Conservation (phyloP, 768 basidiomycete species). For the Trametes punicea region DNA sequence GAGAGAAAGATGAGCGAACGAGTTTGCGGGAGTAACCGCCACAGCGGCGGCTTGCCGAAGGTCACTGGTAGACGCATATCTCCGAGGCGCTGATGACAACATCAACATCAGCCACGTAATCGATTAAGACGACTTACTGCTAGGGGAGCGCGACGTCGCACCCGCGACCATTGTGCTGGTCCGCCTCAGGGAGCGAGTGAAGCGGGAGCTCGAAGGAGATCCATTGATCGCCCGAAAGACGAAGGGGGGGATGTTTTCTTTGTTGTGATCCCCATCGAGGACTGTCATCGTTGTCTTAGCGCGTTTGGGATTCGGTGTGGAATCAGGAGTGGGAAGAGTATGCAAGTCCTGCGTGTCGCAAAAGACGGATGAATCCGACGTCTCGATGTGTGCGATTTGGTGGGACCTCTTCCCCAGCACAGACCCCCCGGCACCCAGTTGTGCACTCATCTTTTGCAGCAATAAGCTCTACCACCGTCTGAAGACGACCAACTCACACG, state of each 20-base stretch:
- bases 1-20: conserved; percentile 42
- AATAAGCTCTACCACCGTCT: not conserved
- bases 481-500: not conserved
- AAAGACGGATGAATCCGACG: conserved; percentile 34
- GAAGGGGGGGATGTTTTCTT: conserved; percentile 77
- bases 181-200: conserved; percentile 38
- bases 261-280: conserved; percentile 60
- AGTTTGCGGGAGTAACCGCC: conserved; percentile 42
- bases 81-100: conserved; percentile 36
- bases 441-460: conserved; percentile 19
- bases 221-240: conserved; percentile 35
- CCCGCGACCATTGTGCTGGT: conserved; percentile 32
- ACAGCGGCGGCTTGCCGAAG: conserved; percentile 29
- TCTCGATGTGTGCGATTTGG: conserved; percentile 24
- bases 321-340: conserved; percentile 53
- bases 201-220: conserved; percentile 26
- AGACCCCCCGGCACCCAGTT: conserved; percentile 24
- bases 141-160: conserved; percentile 42
- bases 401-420: conserved; percentile 36
- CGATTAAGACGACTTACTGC: conserved; percentile 37
- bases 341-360: conserved; percentile 18
- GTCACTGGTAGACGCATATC: conserved; percentile 48
- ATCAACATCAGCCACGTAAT: conserved; percentile 1
- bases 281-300: conserved; percentile 43
- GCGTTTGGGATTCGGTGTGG: conserved; percentile 65